Conservation (phyloP, 2,329 filamentous ascomycete genomes). For the Colletotrichum cordylinicola region DNA sequence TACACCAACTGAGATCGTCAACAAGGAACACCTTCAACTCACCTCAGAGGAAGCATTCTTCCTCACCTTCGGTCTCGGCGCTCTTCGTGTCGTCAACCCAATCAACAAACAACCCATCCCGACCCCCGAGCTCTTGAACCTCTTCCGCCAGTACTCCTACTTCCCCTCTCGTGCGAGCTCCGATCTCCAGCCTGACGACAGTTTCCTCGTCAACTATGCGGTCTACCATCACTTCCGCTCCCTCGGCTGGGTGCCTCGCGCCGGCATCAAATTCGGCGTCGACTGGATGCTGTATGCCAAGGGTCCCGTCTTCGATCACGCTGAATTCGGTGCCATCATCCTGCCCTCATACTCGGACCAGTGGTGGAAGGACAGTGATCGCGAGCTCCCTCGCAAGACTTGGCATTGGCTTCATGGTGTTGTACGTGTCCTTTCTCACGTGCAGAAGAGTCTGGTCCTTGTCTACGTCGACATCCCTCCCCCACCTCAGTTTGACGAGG, state of each 20-base stretch:
- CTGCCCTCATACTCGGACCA: conserved; percentile 80
- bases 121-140: conserved; percentile 62
- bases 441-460: conserved; percentile 87
- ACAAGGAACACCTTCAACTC: conserved; percentile 88
- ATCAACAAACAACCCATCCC: conserved; percentile 51
- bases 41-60: conserved; percentile 93
- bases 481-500: conserved; percentile 55
- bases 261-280: conserved; percentile 92
- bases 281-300: conserved; percentile 95
- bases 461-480: conserved; percentile 91
- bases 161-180: conserved; percentile 62
- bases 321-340: conserved; percentile 88
- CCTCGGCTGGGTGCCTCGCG: conserved; percentile 90
- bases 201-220: conserved; percentile 85
- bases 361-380: conserved; percentile 70
- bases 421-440: conserved; percentile 87
- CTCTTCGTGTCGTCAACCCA: conserved; percentile 66
- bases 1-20: conserved; percentile 36
- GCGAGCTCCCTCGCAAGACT: conserved; percentile 52
- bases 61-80: conserved; percentile 80
- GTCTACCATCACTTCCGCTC: conserved; percentile 97
- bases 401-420: conserved; percentile 91
- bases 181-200: conserved; percentile 73
- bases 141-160: conserved; percentile 74
- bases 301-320: conserved; percentile 92